Conservation (phyloP, 495 filamentous ascomycete genomes). For the Barbatosphaeria neglecta region DNA sequence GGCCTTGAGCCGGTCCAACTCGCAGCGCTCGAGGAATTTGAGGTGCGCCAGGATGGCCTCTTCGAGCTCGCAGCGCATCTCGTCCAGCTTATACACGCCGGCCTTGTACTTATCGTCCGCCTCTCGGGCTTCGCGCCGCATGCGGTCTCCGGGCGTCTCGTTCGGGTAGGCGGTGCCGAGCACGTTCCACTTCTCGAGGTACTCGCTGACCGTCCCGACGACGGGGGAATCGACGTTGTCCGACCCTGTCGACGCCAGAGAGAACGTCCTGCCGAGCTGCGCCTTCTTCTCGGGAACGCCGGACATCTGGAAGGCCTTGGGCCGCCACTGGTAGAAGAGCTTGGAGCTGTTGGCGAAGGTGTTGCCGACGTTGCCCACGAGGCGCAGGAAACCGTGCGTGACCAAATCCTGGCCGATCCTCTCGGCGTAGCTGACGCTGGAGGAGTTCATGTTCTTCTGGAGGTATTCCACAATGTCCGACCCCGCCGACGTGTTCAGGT, state of each 20-base stretch:
- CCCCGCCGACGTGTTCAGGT: constrained; percentile 81
- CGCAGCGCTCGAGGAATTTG: constrained; percentile 94
- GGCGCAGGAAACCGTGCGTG: constrained; percentile 69
- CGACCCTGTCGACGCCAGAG: constrained; percentile 39
- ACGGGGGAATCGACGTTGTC: constrained; percentile 58
- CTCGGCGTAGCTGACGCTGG: constrained; percentile 80
- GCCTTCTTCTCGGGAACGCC: constrained; percentile 83
- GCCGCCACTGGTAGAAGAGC: constrained; percentile 94
- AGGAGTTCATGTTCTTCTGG: constrained; percentile 73
- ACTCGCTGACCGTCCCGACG: constrained; percentile 70
- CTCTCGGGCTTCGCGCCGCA: constrained; percentile 82
- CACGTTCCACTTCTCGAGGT: constrained; percentile 82
- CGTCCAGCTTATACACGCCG: constrained; percentile 71
- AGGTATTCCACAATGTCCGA: constrained; percentile 91
- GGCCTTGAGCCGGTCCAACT: constrained; percentile 88
- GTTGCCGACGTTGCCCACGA: constrained; percentile 89
- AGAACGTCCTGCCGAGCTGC: constrained; percentile 56
- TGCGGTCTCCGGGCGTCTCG: constrained; percentile 75
- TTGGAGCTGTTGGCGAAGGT: constrained; percentile 94
- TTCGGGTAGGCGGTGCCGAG: constrained; percentile 74
- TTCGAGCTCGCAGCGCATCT: constrained; percentile 83
- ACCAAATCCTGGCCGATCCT: constrained; percentile 89
- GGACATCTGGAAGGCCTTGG: constrained; percentile 77
- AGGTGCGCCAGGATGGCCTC: constrained; percentile 88
- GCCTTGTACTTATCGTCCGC: constrained; percentile 90